phyloP scores from a whole-genome alignment of 768 basidiomycete genomes.

The Cantharellus cinnabarinus region DNA sequence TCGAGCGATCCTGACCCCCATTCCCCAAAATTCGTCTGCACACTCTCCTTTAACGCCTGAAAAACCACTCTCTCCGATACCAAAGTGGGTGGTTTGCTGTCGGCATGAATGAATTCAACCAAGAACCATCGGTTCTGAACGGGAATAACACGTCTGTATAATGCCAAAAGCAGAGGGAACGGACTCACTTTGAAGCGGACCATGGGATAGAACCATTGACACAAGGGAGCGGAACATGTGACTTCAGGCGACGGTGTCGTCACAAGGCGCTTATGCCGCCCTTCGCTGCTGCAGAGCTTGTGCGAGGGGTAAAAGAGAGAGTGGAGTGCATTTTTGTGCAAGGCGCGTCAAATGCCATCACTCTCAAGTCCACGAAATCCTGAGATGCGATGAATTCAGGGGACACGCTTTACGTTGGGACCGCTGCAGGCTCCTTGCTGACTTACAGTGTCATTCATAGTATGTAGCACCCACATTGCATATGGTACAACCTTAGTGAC shows the following conservation, averaged over 20 bases:
- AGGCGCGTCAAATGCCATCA: not conserved
- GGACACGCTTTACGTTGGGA: conserved; percentile 42
- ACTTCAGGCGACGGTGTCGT: not conserved
- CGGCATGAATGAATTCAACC: conserved; percentile 50
- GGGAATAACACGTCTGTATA: not conserved
- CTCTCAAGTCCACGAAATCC: not conserved
- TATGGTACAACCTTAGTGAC: not conserved
- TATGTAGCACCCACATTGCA: not conserved
- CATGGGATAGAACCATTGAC: conserved; percentile 19
- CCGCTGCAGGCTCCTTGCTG: conserved; percentile 32
- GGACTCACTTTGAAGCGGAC: conserved; percentile 45
- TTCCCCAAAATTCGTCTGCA: conserved; percentile 61
- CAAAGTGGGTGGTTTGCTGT: conserved; percentile 10
- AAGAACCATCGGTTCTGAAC: conserved; percentile 72
- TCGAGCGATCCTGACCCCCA: conserved; percentile 60
- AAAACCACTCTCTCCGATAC: conserved; percentile 38
- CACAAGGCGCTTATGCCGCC: conserved; percentile 15
- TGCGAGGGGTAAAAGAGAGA: conserved; percentile 20
- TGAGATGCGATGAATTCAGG: conserved; percentile 16
- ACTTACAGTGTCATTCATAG: conserved; percentile 26
- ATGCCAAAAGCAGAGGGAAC: not conserved
- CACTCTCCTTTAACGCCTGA: conserved; percentile 44
- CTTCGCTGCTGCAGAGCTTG: conserved; percentile 14
- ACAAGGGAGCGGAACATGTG: not conserved
- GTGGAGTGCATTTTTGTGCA: conserved; percentile 14